Percentiles rank a stretch among this genome's conserved stretches.
Conservation (phyloP, 768 basidiomycete species). For the Tylopilus subfusipes region DNA sequence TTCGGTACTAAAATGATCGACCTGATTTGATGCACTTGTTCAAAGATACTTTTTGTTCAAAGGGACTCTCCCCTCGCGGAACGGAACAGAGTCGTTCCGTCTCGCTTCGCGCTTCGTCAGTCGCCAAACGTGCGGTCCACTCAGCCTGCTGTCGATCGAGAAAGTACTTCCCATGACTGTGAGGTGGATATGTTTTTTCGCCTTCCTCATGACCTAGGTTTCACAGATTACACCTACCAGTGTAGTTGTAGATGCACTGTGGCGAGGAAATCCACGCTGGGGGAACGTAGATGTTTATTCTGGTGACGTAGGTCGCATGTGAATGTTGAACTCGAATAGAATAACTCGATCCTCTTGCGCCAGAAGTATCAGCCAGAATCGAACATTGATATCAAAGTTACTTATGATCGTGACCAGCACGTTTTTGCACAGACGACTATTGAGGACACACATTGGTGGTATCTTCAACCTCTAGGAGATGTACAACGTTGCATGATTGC, state of each 20-base stretch:
- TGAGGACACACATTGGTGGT: conserved; percentile 4
- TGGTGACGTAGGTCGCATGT: neutral
- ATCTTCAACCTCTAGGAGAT: conserved; percentile 13
- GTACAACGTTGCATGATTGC: neutral
- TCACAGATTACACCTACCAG: neutral
- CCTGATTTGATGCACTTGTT: neutral
- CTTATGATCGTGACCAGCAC: neutral
- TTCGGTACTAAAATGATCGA: neutral
- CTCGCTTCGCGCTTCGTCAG: neutral
- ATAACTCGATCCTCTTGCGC: neutral
- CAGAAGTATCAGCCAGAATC: neutral
- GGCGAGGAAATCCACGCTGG: neutral
- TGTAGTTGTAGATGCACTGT: neutral
- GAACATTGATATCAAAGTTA: neutral
- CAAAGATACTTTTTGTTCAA: neutral
- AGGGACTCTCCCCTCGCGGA: neutral
- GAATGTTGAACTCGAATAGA: neutral
- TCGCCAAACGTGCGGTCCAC: neutral
- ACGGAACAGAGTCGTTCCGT: neutral
- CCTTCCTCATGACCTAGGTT: too few species aligned
- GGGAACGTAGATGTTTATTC: neutral
- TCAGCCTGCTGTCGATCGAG: neutral
- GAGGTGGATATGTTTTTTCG: too few species aligned
- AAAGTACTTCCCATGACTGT: neutral
- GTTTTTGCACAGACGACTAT: neutral